These are phyloP conservation scores for Pythium sp. DNA, from an alignment of 352 stramenopile genomes.

Conservation along the genomic window DNA sequence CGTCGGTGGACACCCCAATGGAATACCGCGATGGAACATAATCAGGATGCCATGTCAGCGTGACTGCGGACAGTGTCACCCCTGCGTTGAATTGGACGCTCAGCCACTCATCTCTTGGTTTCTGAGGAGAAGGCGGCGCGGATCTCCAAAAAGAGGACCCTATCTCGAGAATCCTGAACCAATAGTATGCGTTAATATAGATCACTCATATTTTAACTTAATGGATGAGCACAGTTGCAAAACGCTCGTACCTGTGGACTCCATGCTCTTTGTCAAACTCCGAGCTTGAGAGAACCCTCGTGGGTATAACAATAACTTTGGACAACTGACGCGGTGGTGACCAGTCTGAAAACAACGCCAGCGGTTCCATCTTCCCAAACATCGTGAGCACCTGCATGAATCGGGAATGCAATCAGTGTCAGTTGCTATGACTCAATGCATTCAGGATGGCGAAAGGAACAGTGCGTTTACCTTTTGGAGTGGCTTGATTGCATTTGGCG, in stretches of 20 bases:
- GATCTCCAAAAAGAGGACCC: slow-evolving; percentile 46
- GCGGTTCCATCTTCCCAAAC: slow-evolving; percentile 56
- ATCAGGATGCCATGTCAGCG: slow-evolving; percentile 44
- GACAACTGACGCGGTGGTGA: slow-evolving; percentile 62
- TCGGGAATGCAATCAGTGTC: not conserved
- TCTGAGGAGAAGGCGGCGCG: slow-evolving; percentile 19
- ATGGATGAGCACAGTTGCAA: not conserved
- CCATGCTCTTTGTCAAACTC: slow-evolving; percentile 54
- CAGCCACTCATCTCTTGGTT: slow-evolving; percentile 43
- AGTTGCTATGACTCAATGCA: not conserved
- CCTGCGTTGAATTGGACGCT: slow-evolving; percentile 45
- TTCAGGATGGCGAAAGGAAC: not conserved
- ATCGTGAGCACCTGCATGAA: slow-evolving; percentile 51
- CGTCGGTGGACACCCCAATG: slow-evolving; percentile 45
- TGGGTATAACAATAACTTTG: slow-evolving; percentile 32
- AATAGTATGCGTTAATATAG: not conserved
- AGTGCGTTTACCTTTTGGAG: slow-evolving; percentile 47
- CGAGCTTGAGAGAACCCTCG: slow-evolving; percentile 56
- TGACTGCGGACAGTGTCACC: slow-evolving; percentile 43
- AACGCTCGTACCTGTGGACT: slow-evolving; percentile 23
- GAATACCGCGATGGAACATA: slow-evolving; percentile 42
- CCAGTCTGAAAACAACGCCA: slow-evolving; percentile 80
- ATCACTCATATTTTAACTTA: not conserved
- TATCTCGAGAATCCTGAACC: slow-evolving; percentile 39
- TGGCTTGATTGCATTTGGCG: slow-evolving; percentile 40